Evolutionary conservation across 257 asterid species (phyloP), one percentile per base, ranked within the genome.

Genomic region (Forsythia suspensa): DNA sequence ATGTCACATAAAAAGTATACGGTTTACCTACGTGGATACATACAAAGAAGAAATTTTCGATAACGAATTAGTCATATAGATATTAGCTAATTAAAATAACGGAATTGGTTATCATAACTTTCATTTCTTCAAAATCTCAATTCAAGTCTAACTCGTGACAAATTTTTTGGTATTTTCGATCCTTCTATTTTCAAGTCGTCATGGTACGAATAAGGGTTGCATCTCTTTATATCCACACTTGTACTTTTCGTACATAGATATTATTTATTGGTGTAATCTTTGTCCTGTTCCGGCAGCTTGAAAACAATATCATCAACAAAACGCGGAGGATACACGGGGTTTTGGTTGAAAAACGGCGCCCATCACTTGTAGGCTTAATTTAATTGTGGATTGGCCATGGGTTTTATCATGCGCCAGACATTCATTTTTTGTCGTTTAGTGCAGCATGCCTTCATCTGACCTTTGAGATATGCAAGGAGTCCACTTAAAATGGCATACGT

Each of bases 311-410:
- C 57, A 6, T 3, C 13, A 36, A 16, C 10, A 16, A 51, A 66
- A 74, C 79, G 24, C 79, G 76, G 71, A 67, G 21, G 4, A 44
- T 7, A 67, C 79, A 51, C 79, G 79, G n/a, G 39, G 39, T 36
- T 4, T 51, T 29, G 34, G 20, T 4, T 51, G 5, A 15, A 21
- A 51, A 51, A 44, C 4, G 4, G 61, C 0, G 61, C 8, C 20
- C 20, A 51, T 51, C 61, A 1, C 61, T 11, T 44, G 3, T 2
- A 44, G 51, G 51, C 51, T 13, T 44, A 44, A 9, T 44, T 9
- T 51, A 51, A 51, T 51, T 16, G 20, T 13, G 51, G 0, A 11
- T 16, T 12, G 6, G 11, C 57, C 5, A 12, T 11, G 57, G n/a
- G n/a, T 13, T 51, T 16, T 51, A 51, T 51, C 59, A 51, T 51